Evolutionary conservation across 1,139 yeast species (phyloP).

Genomic region (Kodamaea fungicola): DNA sequence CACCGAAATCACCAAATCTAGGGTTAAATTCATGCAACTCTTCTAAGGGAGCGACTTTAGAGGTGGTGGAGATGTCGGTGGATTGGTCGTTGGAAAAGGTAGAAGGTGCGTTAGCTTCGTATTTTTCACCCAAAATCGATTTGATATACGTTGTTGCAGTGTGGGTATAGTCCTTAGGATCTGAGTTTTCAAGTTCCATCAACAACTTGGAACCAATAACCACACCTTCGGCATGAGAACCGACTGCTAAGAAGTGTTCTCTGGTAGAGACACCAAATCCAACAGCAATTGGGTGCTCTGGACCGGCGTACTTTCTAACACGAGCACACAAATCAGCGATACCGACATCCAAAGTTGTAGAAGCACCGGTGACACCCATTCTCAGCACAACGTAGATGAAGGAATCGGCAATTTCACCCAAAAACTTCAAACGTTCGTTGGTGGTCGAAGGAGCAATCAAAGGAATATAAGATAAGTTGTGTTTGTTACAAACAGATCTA

Average conservation of each 20-base stretch:
- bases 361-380: constrained; percentile 97
- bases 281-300: constrained; percentile 78
- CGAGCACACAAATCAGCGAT: constrained; percentile 68
- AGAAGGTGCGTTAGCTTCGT: constrained; percentile 30
- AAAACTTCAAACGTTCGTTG: constrained; percentile 74
- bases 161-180: constrained; percentile 56
- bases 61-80: constrained; percentile 20
- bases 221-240: constrained; percentile 83
- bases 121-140: constrained; percentile 66
- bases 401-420: constrained; percentile 87
- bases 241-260: constrained; percentile 82
- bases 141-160: constrained; percentile 66
- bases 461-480: constrained; percentile 83
- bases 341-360: constrained; percentile 58
- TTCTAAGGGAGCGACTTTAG: constrained; percentile 41
- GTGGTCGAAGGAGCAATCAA: constrained; percentile 96
- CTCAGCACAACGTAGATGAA: constrained; percentile 93
- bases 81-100: constrained; percentile 25
- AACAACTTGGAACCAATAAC: constrained; percentile 91
- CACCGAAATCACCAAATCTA: constrained; percentile 93
- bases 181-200: constrained; percentile 60
- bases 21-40: constrained; percentile 62
- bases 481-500: constrained; percentile 64
- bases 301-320: constrained; percentile 67
- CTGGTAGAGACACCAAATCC: constrained; percentile 96